These are phyloP conservation scores for Arabidopsis arenosa DNA, from an alignment of 345 rosid species.

Conservation along the genomic window DNA sequence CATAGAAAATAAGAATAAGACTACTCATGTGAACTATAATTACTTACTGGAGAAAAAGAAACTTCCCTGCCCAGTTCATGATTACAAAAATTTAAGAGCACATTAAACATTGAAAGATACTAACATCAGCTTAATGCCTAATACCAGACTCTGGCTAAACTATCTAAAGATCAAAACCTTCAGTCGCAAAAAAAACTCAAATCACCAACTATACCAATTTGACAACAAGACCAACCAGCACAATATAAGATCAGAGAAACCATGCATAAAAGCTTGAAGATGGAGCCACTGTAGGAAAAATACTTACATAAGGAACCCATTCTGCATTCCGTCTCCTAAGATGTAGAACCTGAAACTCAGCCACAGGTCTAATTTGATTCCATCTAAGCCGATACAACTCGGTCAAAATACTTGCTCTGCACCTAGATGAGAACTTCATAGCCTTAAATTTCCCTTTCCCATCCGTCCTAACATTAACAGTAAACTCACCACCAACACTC, in stretches of 20 bases:
- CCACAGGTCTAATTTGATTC: conserved; percentile 64
- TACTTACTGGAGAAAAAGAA: background rate
- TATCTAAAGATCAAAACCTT: background rate
- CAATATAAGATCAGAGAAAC: background rate
- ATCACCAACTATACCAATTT: no score
- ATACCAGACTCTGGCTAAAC: background rate
- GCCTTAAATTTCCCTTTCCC: conserved; percentile 91
- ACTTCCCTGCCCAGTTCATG: background rate
- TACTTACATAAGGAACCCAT: conserved; percentile 85
- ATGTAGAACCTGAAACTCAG: conserved; percentile 87
- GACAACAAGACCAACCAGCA: background rate
- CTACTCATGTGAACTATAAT: background rate
- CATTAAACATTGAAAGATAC: background rate
- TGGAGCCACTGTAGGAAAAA: conserved; percentile 40
- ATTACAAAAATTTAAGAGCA: background rate
- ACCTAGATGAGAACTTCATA: conserved; percentile 78
- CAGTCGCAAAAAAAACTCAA: no score
- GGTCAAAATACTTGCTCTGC: conserved; percentile 78
- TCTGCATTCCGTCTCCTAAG: conserved; percentile 73
- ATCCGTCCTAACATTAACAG: conserved; percentile 78
- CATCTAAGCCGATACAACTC: conserved; percentile 81
- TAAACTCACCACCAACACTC: conserved; percentile 64
- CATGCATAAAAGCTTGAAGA: conserved; percentile 52
- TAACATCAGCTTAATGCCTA: conserved; percentile 13
- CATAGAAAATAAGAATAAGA: conserved; percentile 21